Evolutionary conservation across 768 basidiomycete species (phyloP), one percentile per base, ranked within the genome.

Genomic region (Leucosporidium scottii): DNA sequence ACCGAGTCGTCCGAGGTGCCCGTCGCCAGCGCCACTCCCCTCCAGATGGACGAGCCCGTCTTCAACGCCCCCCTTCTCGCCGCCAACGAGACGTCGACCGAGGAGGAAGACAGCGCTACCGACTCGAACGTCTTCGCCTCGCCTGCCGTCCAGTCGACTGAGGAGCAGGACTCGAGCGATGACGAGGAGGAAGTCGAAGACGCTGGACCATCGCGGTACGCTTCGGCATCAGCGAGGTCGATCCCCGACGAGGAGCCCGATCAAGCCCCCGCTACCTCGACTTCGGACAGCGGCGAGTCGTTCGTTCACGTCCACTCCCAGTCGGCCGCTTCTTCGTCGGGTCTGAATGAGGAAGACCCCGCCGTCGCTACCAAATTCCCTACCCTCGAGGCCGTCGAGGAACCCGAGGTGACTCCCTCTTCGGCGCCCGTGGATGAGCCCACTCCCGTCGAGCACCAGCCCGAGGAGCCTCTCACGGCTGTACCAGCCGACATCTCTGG

Each of bases 161-260:
- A 67, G 15, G 65, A 61, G 47, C 47, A 47, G 20, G 65, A 61
- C 48, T 82, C 84, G 61, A 80, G 77, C 30, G 82, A 83, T 50
- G 85, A 86, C 44, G 79, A 82, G 20, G 81, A 79, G 51, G 76
- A 76, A 61, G 47, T 59, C 27, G 59, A 59, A 44, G 59, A 59
- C 18, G 59, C 59, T 15, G 28, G 34, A 13, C 44, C 59, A 6
- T 39, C 59, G 15, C n/a, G 54, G 6, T 27, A 47, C 23, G 25
- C 53, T 54, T 30, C 53, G 7, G 53, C 53, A 8, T 25, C 53
- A 18, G 53, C 53, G 2, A 54, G 30, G 53, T 25, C 53, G 53
- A 25, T 10, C 18, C 25, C 8, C 53, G 53, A 30, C 20, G 9
- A 54, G 9, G 53, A 39, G 59, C 17, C 57, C 12, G 44, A 25